Conservation (phyloP, 2,329 filamentous ascomycete species). For the Kalmusia sp. region DNA sequence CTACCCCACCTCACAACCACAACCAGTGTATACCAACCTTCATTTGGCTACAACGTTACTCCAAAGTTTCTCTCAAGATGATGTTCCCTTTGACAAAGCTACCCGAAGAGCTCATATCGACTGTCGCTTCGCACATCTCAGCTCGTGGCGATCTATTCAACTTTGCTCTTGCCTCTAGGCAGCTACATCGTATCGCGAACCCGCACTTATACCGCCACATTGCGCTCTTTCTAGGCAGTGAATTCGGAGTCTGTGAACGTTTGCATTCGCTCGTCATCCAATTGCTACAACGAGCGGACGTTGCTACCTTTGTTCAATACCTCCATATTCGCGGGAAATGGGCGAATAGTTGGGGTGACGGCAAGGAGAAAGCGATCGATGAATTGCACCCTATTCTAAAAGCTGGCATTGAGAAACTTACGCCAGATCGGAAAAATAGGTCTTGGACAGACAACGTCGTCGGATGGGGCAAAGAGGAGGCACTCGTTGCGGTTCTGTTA, state of each 20-base stretch:
- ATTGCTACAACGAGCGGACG: background rate
- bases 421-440: background rate
- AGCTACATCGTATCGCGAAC: slow-evolving; percentile 8
- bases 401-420: background rate
- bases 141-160: background rate
- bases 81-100: background rate
- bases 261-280: background rate
- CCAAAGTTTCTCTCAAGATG: background rate
- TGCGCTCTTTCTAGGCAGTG: background rate
- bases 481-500: background rate
- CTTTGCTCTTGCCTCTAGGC: slow-evolving; percentile 4
- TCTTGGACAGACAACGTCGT: background rate
- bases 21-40: too few species aligned
- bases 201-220: slow-evolving; percentile 4
- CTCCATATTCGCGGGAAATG: slow-evolving; percentile 6
- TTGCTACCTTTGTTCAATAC: slow-evolving; percentile 1
- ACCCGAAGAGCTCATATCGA: slow-evolving; percentile 7
- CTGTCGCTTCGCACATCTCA: background rate
- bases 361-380: background rate
- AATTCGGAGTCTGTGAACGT: background rate
- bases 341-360: background rate
- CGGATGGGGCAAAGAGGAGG: slow-evolving; percentile 1
- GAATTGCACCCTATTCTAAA: background rate
- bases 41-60: too few species aligned
- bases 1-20: too few species aligned